Conservation (phyloP, 2,329 filamentous ascomycete genomes). For the Rhynchosporium agropyri region DNA sequence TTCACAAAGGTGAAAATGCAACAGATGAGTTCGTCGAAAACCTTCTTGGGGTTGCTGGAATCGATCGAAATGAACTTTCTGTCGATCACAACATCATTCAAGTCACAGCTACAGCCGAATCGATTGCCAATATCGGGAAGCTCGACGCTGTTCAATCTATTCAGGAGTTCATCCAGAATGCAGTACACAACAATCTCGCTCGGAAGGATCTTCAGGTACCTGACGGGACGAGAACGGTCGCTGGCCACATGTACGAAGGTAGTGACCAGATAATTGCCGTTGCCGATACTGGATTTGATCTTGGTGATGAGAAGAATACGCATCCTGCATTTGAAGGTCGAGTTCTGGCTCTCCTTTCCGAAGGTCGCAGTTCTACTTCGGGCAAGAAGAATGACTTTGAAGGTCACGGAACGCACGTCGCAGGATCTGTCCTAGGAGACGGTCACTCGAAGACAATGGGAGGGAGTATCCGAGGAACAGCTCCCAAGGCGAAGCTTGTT, state of each 20-base stretch:
- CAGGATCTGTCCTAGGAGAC: not conserved
- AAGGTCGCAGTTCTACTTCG: not conserved
- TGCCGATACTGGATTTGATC: constrained; percentile 8
- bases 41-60: too few relatives aligned
- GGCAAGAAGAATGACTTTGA: not conserved
- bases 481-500: not conserved
- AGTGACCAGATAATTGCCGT: not conserved
- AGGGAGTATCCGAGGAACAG: not conserved
- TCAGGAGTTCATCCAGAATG: not conserved
- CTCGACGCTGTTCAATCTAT: not conserved
- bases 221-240: not conserved
- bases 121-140: not conserved
- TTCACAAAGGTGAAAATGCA: not conserved
- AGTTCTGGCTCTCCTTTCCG: not conserved
- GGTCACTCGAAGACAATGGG: not conserved
- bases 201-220: not conserved
- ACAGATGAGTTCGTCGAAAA: too few relatives aligned
- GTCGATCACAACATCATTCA: not conserved
- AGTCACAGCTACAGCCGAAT: not conserved
- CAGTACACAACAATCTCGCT: not conserved
- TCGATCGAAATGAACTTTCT: not conserved
- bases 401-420: not conserved
- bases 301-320: not conserved
- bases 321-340: not conserved
- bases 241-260: not conserved